Percentiles rank a stretch among this genome's conserved stretches.
Conservation (phyloP, 2,329 filamentous ascomycete genomes). For the Beauveria caledonica region DNA sequence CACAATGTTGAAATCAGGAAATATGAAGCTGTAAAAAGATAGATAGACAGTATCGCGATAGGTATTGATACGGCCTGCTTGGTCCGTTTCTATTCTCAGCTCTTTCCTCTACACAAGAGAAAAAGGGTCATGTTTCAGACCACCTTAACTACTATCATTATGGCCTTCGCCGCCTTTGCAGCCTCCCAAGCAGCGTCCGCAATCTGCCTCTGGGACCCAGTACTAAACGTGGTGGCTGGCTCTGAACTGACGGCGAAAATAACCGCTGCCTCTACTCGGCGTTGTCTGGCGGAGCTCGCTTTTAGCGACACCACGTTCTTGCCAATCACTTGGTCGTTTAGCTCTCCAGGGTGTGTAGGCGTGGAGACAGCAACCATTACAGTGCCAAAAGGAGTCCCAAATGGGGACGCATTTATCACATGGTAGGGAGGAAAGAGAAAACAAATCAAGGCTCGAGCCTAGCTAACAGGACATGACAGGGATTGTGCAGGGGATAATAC, state of each 20-base stretch:
- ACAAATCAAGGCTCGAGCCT: neutral
- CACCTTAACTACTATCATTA: neutral
- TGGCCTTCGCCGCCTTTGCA: neutral
- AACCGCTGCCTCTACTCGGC: neutral
- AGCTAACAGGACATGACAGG: neutral
- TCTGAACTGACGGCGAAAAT: neutral
- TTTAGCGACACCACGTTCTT: slow-evolving; percentile 2
- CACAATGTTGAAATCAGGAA: neutral
- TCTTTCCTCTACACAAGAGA: neutral
- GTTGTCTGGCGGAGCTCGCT: neutral
- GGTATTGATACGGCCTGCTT: neutral
- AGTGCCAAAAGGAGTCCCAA: slow-evolving; percentile 4
- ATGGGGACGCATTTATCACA: slow-evolving; percentile 6
- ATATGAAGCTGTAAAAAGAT: neutral
- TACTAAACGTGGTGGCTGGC: neutral
- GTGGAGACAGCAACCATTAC: neutral
- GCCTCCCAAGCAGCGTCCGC: neutral
- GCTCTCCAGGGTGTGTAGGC: neutral
- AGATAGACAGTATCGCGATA: neutral
- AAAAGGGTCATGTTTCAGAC: neutral
- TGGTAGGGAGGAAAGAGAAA: neutral
- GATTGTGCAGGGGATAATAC: neutral
- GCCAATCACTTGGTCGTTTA: slow-evolving; percentile 3
- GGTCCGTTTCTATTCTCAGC: neutral
- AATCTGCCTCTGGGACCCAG: neutral